phyloP scores from a whole-genome alignment of 805 yeast genomes.

The Cyberlindnera maritima region DNA sequence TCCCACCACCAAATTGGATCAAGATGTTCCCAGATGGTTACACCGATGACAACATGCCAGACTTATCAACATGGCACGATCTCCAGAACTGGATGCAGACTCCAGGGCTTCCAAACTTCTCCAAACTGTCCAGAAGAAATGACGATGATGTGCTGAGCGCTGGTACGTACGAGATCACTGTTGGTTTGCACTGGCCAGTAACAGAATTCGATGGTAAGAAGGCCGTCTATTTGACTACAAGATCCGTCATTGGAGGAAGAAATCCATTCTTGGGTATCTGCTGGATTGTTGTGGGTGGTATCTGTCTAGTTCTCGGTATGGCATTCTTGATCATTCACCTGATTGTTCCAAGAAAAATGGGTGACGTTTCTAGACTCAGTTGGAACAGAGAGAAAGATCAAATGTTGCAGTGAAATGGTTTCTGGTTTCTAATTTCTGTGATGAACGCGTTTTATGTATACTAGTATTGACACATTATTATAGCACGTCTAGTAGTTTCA shows the following conservation, averaged over 20 bases:
- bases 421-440: neutral
- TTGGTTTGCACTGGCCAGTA: constrained; percentile 82
- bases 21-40: constrained; percentile 72
- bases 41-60: constrained; percentile 66
- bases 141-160: constrained; percentile 48
- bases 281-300: constrained; percentile 74
- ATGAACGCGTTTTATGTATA: no score
- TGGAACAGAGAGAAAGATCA: constrained; percentile 62
- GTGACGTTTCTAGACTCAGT: constrained; percentile 66
- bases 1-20: constrained; percentile 84
- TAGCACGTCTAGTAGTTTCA: no score
- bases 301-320: constrained; percentile 58
- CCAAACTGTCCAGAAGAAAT: constrained; percentile 64
- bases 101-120: constrained; percentile 66
- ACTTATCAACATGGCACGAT: constrained; percentile 61
- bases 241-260: constrained; percentile 75
- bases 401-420: constrained; percentile 9
- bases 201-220: constrained; percentile 65
- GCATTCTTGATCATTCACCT: constrained; percentile 51
- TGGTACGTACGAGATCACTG: constrained; percentile 62
- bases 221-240: constrained; percentile 62
- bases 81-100: constrained; percentile 88
- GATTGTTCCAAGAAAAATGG: constrained; percentile 66
- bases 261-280: constrained; percentile 68
- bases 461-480: no score